Conservation (phyloP, 257 asterid species). For the Lycium ferocissimum region DNA sequence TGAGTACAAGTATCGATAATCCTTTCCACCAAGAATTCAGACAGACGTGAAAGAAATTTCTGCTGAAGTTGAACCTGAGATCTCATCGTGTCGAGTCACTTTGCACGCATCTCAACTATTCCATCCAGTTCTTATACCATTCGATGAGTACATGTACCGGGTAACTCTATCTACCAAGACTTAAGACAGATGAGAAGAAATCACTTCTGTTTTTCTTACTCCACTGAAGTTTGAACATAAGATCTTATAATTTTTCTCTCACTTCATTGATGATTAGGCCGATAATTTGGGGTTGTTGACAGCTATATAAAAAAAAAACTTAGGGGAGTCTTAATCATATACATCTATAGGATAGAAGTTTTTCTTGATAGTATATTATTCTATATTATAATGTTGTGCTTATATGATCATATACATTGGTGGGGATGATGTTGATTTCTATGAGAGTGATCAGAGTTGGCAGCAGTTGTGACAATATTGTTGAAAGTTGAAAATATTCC, state of each 20-base stretch:
- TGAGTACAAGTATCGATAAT: no score
- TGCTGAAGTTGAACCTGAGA: no score
- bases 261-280: background rate
- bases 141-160: background rate
- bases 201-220: background rate
- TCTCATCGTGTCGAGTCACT: background rate
- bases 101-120: background rate
- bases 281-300: constrained; percentile 9
- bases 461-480: constrained; percentile 19
- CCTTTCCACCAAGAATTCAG: no score
- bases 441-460: constrained; percentile 24
- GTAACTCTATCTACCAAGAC: background rate
- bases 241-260: background rate
- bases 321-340: constrained; percentile 14
- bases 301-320: background rate
- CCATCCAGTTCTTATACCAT: background rate
- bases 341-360: background rate
- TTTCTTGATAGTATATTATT: background rate
- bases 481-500: background rate
- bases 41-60: no score
- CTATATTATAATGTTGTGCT: background rate
- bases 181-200: background rate
- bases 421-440: constrained; percentile 19
- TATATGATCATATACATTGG: constrained; percentile 19
- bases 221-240: background rate